Base-by-base conservation (phyloP, 2,329 filamentous ascomycete genomes). In the Talaromyces rugulosus region DNA sequence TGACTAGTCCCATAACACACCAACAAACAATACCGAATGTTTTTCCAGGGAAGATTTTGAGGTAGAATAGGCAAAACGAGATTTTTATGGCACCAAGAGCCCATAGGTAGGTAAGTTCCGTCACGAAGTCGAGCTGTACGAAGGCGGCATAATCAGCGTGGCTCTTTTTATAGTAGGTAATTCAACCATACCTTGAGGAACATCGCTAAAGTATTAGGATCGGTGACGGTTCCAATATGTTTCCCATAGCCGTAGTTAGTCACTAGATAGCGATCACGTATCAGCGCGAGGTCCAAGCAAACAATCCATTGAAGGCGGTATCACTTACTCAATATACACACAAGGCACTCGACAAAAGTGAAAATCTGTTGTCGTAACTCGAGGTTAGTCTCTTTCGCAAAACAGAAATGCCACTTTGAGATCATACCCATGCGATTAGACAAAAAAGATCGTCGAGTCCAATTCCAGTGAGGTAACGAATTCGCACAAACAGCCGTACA, bases 1-100 rank as follows among this genome's bases (percentile, higher is more conserved):
- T 68, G 80, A 89, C 31, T 2, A 67, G 56, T 28, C 28, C 64
- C 11, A 68, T 54, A 5, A 69, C 7, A 16, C 27, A 53, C 55
- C 61, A 68, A 33, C 64, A 67, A 11, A 60, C 27, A 12, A 64
- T 64, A 1, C 58, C 60, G 36, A 69, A 67, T 11, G 47, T 62
- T 33, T 60, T 62, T 3, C 64, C 64, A 0, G 67, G 67, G 27
- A 69, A 70, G 7, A 70, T 64, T 18, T 64, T 61, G 11, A 69
- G 63, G 34, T 70, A 70, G 18, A 70, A 66, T 16, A 70, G 58
- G 30, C 62, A 65, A 40, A 70, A 69, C 2, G 68, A 69, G 3
- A 64, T 54, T 23, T 70, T 70, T 67, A 80, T 67, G 18, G 70
- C 64, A 16, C 71, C 70, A 5, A 74, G 64, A 4, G 72, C 67